Percentiles rank a stretch among this genome's conserved stretches.
These are phyloP conservation scores for Phaeomoniella chlamydospora DNA, from an alignment of 2,329 filamentous ascomycete species.

Conservation along the genomic window DNA sequence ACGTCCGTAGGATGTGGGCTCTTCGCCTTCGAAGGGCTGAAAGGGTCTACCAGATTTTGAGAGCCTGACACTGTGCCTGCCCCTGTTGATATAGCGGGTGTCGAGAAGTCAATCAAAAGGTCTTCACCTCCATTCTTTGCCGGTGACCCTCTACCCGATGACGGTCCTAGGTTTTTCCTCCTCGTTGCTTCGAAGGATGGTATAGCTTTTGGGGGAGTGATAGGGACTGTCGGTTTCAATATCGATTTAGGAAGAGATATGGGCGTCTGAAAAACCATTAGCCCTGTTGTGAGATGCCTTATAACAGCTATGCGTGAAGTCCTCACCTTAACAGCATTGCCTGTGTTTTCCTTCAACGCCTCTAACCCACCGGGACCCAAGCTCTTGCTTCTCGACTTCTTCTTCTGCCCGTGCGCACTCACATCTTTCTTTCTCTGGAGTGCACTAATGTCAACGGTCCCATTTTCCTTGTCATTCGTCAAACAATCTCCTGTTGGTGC, in stretches of 20 bases:
- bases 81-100: conserved; percentile 25
- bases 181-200: conserved; percentile 41
- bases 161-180: conserved; percentile 23
- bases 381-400: conserved; percentile 85
- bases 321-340: conserved; percentile 66
- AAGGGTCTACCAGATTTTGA: conserved; percentile 24
- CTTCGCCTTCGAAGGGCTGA: conserved; percentile 9
- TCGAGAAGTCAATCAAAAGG: conserved; percentile 27
- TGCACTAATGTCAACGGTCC: conserved; percentile 50
- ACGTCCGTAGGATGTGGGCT: conserved; percentile 4
- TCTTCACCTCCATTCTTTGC: conserved; percentile 10
- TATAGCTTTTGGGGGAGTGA: conserved; percentile 51
- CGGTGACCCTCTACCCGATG: conserved; percentile 11
- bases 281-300: no score
- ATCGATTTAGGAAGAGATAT: conserved; percentile 48
- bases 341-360: conserved; percentile 58
- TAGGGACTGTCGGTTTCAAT: conserved; percentile 60
- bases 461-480: conserved; percentile 61
- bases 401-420: conserved; percentile 27
- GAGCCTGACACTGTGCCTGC: conserved; percentile 47
- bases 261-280: conserved; percentile 23
- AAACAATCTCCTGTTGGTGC: conserved; percentile 34
- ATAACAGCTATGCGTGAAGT: no score
- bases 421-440: conserved; percentile 13
- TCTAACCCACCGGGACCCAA: conserved; percentile 84